Conservation (phyloP, 2,329 filamentous ascomycete species). For the Aspergillus terreus region DNA sequence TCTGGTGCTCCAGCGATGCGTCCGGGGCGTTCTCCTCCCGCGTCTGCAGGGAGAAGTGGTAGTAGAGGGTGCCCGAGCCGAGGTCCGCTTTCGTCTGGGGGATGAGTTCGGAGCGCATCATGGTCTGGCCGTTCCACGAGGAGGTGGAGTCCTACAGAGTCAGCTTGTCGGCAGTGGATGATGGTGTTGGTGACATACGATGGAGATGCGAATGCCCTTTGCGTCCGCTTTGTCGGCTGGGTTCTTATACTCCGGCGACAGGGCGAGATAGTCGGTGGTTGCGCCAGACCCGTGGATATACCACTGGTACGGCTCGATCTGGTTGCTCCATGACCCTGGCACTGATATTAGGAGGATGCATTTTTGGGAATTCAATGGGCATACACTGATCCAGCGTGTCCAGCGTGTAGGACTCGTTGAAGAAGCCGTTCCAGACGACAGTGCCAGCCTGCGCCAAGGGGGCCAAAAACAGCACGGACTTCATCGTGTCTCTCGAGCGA, state of each 20-base stretch:
- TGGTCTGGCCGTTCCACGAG: slow-evolving; percentile 68
- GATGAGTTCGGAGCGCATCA: slow-evolving; percentile 72
- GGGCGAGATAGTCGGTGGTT: slow-evolving; percentile 55
- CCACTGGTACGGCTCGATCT: slow-evolving; percentile 69
- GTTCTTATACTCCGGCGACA: slow-evolving; percentile 61
- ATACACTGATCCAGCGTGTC: slow-evolving; percentile 25
- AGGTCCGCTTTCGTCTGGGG: slow-evolving; percentile 65
- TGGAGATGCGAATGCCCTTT: slow-evolving; percentile 66
- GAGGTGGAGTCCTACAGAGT: slow-evolving; percentile 33
- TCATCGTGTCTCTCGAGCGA: slow-evolving; percentile 7
- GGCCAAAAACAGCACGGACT: slow-evolving; percentile 5
- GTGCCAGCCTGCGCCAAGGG: slow-evolving; percentile 18
- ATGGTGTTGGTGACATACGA: slow-evolving; percentile 32
- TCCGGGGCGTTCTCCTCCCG: slow-evolving; percentile 58
- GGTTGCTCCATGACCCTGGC: slow-evolving; percentile 61
- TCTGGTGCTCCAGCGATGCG: slow-evolving; percentile 64
- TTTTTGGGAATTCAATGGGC: neutral
- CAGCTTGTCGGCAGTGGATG: neutral
- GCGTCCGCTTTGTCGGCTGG: slow-evolving; percentile 58
- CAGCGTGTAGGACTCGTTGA: slow-evolving; percentile 21
- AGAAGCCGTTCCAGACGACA: slow-evolving; percentile 26
- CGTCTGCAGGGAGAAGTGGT: slow-evolving; percentile 68
- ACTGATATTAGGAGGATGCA: neutral
- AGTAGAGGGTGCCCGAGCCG: slow-evolving; percentile 64
- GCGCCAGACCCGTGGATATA: slow-evolving; percentile 65